A percentile compares a stretch with the other conserved stretches of the same genome.
Evolutionary conservation across 106 monocot genomes (phyloP).

Genomic region (Allium cepa): DNA sequence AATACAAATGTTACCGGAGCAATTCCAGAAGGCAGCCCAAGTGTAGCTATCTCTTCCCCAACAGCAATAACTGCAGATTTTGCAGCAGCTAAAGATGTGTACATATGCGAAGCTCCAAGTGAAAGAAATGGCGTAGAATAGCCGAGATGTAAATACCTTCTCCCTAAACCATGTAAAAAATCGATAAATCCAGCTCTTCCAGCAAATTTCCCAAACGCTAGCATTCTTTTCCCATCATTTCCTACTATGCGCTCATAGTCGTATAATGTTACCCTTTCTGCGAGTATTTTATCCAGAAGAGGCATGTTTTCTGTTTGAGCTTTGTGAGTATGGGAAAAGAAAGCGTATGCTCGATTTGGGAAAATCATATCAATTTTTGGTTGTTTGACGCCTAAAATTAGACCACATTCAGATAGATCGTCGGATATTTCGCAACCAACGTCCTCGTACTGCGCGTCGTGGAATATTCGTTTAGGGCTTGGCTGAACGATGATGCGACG

Average conservation of each 20-base stretch:
- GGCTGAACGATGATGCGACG: conserved; percentile 79
- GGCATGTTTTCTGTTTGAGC: conserved; percentile 93
- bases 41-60: conserved; percentile 89
- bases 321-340: conserved; percentile 99
- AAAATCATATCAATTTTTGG: conserved; percentile 96
- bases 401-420: conserved; percentile 86
- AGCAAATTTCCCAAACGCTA: conserved; percentile 98
- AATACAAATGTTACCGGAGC: conserved; percentile 88
- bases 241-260: conserved; percentile 96
- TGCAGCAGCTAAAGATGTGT: conserved; percentile 88
- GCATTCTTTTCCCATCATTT: conserved; percentile 72
- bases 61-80: conserved; percentile 94
- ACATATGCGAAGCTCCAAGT: conserved; percentile 89
- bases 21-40: conserved; percentile 75
- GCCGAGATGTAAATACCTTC: conserved; percentile 89
- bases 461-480: conserved; percentile 70
- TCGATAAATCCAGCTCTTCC: conserved; percentile 96
- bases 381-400: conserved; percentile 90
- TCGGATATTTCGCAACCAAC: conserved; percentile 91
- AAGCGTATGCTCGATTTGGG: conserved; percentile 82
- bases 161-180: conserved; percentile 86
- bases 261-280: conserved; percentile 60
- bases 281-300: conserved; percentile 82
- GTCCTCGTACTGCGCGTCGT: conserved; percentile 80
- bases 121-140: conserved; percentile 98